These are phyloP conservation scores for Globisporangium echinulatum DNA, from an alignment of 352 stramenopile genomes.

Conservation along the genomic window DNA sequence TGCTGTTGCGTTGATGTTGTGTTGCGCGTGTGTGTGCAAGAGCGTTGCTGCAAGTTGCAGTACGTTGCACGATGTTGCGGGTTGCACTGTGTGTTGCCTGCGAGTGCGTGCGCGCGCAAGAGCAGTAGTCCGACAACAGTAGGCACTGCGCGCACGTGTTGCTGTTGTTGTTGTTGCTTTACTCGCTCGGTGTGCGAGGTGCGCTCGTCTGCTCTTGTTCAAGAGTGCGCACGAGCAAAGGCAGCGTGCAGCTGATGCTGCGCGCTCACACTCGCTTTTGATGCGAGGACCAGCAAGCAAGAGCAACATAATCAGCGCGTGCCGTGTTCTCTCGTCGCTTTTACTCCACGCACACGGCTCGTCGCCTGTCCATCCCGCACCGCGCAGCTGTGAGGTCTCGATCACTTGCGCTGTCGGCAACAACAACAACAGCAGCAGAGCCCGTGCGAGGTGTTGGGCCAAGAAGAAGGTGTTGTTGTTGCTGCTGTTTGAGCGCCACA, in stretches of 20 bases:
- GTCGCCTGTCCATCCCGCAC: not conserved
- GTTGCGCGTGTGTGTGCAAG: too few species aligned
- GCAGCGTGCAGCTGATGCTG: not conserved
- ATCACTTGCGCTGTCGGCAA: not conserved
- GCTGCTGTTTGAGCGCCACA: not conserved
- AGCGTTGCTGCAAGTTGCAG: too few species aligned
- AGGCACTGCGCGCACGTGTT: too few species aligned
- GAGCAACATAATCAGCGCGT: not conserved
- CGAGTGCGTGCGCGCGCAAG: too few species aligned
- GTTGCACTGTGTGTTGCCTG: too few species aligned
- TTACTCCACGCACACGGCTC: not conserved
- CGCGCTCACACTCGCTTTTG: too few species aligned
- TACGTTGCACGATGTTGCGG: too few species aligned
- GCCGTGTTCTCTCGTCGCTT: not conserved
- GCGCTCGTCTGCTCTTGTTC: conserved; percentile 13
- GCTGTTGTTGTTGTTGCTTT: not conserved
- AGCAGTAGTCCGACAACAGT: too few species aligned
- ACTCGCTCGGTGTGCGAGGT: not conserved
- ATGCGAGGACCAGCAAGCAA: too few species aligned
- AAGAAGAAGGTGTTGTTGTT: too few species aligned
- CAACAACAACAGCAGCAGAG: not conserved
- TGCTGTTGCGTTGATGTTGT: too few species aligned
- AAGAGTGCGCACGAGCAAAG: conserved; percentile 3
- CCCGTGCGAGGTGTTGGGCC: not conserved
- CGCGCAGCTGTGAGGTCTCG: not conserved